Evolutionary conservation across 73 alveolate genomes (phyloP).

Genomic region (Tetrahymena borealis): DNA sequence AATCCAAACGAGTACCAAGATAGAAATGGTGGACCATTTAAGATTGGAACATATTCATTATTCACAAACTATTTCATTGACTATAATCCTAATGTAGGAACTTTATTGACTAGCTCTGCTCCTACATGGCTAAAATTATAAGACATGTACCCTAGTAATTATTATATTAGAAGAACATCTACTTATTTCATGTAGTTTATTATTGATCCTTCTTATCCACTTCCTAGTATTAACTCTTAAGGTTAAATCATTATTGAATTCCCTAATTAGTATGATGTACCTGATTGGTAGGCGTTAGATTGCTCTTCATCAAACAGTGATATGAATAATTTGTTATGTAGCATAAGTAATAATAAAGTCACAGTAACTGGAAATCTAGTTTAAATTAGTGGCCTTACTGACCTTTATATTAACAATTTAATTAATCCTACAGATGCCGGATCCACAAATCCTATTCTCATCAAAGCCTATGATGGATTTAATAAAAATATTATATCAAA

Average conservation of each 20-base stretch:
- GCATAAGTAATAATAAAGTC: neutral
- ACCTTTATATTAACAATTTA: conserved; percentile 6
- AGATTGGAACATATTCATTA: conserved; percentile 17
- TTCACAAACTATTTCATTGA: conserved; percentile 4
- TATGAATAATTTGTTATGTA: conserved; percentile 4
- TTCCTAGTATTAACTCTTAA: conserved; percentile 9
- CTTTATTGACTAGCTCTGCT: conserved; percentile 18
- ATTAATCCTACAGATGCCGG: conserved; percentile 44
- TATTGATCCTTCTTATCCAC: conserved; percentile 21
- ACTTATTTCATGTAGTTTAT: conserved; percentile 22
- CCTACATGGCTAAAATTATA: conserved; percentile 35
- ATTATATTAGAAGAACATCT: conserved; percentile 14
- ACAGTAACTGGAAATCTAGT: conserved; percentile 13
- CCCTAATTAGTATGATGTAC: conserved; percentile 40
- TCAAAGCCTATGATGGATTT: conserved; percentile 48
- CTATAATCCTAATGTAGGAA: conserved; percentile 41
- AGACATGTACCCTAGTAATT: conserved; percentile 3
- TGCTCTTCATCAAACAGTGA: neutral
- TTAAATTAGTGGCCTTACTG: conserved; percentile 23
- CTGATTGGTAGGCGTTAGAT: conserved; percentile 8
- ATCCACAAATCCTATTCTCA: conserved; percentile 21
- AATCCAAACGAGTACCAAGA: neutral
- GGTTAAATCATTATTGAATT: conserved; percentile 45
- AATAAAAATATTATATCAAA: conserved; percentile 25
- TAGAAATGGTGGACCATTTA: conserved; percentile 38